These are phyloP conservation scores for Phaffia rhodozyma DNA, from an alignment of 1,284 basidiomycete species.

Conservation along the genomic window DNA sequence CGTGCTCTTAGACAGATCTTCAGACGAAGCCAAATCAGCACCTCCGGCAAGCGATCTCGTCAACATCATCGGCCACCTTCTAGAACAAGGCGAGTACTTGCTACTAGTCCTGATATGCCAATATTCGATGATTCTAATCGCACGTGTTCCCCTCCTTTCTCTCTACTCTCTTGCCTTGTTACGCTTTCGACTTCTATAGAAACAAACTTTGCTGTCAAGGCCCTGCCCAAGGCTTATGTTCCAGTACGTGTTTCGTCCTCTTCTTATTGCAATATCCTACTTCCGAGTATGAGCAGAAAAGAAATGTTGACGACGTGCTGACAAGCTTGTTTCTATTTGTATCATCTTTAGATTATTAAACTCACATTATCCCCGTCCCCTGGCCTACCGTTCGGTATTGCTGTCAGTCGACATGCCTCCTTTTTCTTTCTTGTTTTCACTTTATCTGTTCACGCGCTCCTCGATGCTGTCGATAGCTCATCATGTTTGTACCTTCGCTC, in stretches of 20 bases:
- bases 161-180: slow-evolving; percentile 13
- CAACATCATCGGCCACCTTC: slow-evolving; percentile 80
- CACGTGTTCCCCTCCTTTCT: not conserved
- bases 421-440: not conserved
- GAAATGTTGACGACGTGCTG: not conserved
- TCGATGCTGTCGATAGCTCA: too few relatives aligned
- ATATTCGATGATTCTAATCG: not conserved
- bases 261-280: not conserved
- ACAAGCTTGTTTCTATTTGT: not conserved
- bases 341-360: slow-evolving; percentile 60
- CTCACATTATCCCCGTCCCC: slow-evolving; percentile 81
- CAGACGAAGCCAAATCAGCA: slow-evolving; percentile 49
- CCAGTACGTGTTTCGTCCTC: slow-evolving; percentile 37
- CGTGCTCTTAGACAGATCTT: slow-evolving; percentile 65
- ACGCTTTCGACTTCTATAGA: slow-evolving; percentile 41
- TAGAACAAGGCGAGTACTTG: slow-evolving; percentile 62
- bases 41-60: slow-evolving; percentile 73
- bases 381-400: slow-evolving; percentile 66
- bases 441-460: not conserved
- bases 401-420: not conserved
- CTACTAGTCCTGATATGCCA: not conserved
- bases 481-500: too few relatives aligned
- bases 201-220: slow-evolving; percentile 95
- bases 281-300: not conserved
- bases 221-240: slow-evolving; percentile 90